These are phyloP conservation scores for Trichosporon coremiiforme DNA, from an alignment of 1,284 basidiomycete genomes.

Conservation along the genomic window DNA sequence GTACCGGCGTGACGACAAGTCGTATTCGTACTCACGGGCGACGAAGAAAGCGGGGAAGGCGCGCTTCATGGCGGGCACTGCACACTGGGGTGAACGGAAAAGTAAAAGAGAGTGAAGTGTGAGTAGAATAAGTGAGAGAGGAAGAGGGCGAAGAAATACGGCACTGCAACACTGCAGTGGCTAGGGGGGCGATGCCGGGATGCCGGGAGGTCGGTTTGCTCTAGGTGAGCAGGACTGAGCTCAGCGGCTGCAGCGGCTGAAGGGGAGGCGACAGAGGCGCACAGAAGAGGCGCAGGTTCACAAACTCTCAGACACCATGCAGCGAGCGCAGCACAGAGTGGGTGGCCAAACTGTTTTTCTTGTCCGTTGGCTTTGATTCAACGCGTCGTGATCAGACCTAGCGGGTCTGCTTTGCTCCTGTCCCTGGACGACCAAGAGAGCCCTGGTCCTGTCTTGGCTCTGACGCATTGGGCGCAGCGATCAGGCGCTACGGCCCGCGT, in stretches of 20 bases:
- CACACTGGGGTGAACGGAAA: background rate
- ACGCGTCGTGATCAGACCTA: conserved; percentile 5
- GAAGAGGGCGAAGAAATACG: background rate
- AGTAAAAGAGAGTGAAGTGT: background rate
- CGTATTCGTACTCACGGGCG: conserved; percentile 22
- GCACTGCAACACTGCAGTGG: background rate
- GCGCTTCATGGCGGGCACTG: conserved; percentile 23
- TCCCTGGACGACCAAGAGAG: background rate
- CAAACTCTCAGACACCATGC: background rate
- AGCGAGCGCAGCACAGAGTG: background rate
- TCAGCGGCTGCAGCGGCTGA: background rate
- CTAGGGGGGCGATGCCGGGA: background rate
- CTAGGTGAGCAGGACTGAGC: background rate
- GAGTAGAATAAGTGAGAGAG: conserved; percentile 5
- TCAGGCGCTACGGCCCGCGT: background rate
- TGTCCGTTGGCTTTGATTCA: background rate
- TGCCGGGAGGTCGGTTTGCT: background rate
- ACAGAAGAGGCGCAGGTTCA: too few species aligned
- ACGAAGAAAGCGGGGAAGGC: conserved; percentile 23
- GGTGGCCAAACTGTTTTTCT: background rate
- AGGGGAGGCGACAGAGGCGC: background rate
- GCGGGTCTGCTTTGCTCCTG: conserved; percentile 10
- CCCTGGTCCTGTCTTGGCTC: conserved; percentile 4
- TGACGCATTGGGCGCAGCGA: conserved; percentile 10
- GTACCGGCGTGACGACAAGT: too few species aligned